Evolutionary conservation across 2,329 filamentous ascomycete genomes (phyloP).

Genomic region (Neocucurbitaria cava): DNA sequence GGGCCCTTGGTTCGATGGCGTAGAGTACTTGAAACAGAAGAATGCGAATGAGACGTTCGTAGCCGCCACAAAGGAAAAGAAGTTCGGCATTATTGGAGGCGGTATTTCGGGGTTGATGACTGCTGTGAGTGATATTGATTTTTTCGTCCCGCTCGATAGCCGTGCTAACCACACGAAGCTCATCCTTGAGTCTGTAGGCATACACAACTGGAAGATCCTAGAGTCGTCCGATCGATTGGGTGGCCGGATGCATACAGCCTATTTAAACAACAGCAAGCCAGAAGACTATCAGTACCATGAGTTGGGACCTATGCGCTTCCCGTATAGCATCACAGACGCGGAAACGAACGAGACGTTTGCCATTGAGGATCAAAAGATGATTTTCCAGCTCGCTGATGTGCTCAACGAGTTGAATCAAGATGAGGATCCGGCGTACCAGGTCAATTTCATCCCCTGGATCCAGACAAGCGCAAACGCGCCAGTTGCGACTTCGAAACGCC

Average conservation of each 20-base stretch:
- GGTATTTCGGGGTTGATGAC: constrained; percentile 70
- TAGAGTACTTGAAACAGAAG: constrained; percentile 61
- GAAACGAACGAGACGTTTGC: constrained; percentile 59
- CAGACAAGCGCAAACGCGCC: constrained; percentile 62
- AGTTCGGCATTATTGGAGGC: constrained; percentile 66
- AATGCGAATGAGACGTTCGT: constrained; percentile 59
- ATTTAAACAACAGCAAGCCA: constrained; percentile 62
- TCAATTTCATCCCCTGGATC: constrained; percentile 67
- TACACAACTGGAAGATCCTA: constrained; percentile 66
- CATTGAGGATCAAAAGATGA: constrained; percentile 66
- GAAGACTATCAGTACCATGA: constrained; percentile 70
- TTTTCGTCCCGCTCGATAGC: constrained; percentile 15
- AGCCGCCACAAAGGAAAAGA: constrained; percentile 59
- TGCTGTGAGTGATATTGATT: not conserved
- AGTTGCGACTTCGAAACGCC: constrained; percentile 20
- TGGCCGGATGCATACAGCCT: constrained; percentile 67
- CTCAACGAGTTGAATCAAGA: constrained; percentile 66
- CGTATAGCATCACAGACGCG: constrained; percentile 55
- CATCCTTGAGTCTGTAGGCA: constrained; percentile 55
- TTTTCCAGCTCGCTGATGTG: constrained; percentile 65
- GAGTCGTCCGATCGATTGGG: constrained; percentile 66
- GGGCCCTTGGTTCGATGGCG: constrained; percentile 70
- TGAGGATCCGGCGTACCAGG: constrained; percentile 45
- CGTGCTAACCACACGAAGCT: not conserved
- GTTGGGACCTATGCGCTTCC: constrained; percentile 69